Evolutionary conservation across 2,329 filamentous ascomycete species (phyloP).

Genomic region (Hypoxylon rubiginosum): DNA sequence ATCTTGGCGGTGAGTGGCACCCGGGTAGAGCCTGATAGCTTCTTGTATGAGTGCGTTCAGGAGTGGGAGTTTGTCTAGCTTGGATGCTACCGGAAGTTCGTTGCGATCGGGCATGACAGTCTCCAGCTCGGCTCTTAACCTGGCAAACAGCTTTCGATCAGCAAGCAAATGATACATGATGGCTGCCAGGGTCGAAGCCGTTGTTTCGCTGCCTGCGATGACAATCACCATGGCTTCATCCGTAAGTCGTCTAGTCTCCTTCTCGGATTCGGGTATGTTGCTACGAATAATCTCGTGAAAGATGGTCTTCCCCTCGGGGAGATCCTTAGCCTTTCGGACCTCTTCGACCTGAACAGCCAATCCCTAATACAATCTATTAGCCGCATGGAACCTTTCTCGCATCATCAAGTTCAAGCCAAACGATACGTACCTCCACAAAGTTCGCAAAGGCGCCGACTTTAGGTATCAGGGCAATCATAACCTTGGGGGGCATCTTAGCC

Average conservation of each 20-base stretch:
- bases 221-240: conserved; percentile 40
- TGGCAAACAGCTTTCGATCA: conserved; percentile 26
- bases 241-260: conserved; percentile 35
- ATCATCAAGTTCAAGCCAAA: neutral
- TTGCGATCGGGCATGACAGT: conserved; percentile 35
- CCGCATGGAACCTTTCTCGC: neutral
- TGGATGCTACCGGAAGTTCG: conserved; percentile 39
- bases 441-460: conserved; percentile 31
- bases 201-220: conserved; percentile 41
- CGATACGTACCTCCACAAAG: conserved; percentile 33
- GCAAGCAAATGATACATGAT: conserved; percentile 41
- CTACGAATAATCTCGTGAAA: conserved; percentile 46
- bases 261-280: conserved; percentile 40
- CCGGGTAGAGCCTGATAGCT: conserved; percentile 55
- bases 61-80: conserved; percentile 50
- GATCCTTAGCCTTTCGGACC: conserved; percentile 41
- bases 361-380: conserved; percentile 24
- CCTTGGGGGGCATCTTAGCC: conserved; percentile 36
- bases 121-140: conserved; percentile 42
- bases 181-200: conserved; percentile 38
- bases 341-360: conserved; percentile 35
- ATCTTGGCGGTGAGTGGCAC: conserved; percentile 50
- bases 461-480: conserved; percentile 43
- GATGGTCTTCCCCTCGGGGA: conserved; percentile 45
- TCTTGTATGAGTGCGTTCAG: conserved; percentile 54